These are phyloP conservation scores for Lentinus brumalis DNA, from an alignment of 768 basidiomycete species.

Conservation along the genomic window DNA sequence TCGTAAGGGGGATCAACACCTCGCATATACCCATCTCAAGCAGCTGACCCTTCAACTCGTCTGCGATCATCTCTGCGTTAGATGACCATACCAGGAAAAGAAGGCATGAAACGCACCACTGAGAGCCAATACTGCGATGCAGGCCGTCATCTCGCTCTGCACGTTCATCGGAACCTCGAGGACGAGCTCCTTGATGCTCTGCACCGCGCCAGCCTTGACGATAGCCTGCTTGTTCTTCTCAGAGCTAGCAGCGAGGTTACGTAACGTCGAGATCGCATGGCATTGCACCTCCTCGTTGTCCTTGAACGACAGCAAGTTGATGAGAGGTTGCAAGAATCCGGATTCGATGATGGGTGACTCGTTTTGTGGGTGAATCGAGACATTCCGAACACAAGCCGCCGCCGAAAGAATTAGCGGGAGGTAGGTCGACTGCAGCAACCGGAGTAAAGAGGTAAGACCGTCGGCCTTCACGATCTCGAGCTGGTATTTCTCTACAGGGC, in stretches of 20 bases:
- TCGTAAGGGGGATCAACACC: constrained; percentile 94
- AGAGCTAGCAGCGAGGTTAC: constrained; percentile 94
- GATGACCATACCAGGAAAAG: background rate
- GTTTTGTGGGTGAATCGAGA: constrained; percentile 97
- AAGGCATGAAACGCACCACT: constrained; percentile 65
- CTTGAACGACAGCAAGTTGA: constrained; percentile 95
- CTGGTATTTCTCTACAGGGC: constrained; percentile 89
- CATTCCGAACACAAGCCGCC: constrained; percentile 98
- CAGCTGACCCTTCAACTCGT: constrained; percentile 94
- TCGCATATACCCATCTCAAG: constrained; percentile 99
- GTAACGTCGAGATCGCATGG: constrained; percentile 95
- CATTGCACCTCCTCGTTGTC: constrained; percentile 99
- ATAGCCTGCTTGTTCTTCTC: constrained; percentile 99
- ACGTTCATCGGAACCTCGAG: constrained; percentile 94
- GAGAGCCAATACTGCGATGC: constrained; percentile 92
- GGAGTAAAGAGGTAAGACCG: constrained; percentile 87
- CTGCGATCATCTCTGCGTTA: constrained; percentile 41
- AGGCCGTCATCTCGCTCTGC: constrained; percentile 99
- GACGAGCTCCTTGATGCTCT: constrained; percentile 95
- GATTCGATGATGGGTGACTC: constrained; percentile 99
- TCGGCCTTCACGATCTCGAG: constrained; percentile 97
- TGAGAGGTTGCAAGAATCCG: constrained; percentile 93
- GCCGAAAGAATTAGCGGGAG: constrained; percentile 97
- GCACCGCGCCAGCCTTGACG: constrained; percentile 95
- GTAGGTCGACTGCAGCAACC: constrained; percentile 94